These are phyloP conservation scores for Phytopythium ostracodes DNA, from an alignment of 352 stramenopile genomes.

Conservation along the genomic window DNA sequence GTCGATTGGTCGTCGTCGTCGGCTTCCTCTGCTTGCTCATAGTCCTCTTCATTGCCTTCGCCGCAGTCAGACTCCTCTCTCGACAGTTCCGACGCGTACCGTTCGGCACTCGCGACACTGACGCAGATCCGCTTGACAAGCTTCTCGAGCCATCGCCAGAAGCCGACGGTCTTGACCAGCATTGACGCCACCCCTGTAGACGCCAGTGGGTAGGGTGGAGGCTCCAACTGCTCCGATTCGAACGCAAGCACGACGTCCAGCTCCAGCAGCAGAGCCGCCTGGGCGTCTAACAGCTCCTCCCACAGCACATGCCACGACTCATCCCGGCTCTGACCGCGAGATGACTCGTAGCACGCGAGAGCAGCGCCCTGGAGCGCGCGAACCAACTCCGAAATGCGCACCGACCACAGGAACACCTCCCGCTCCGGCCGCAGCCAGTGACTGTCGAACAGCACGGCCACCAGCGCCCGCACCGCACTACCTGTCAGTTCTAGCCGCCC, in stretches of 20 bases:
- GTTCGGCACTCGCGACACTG: slow-evolving; percentile 9
- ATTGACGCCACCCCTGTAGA: slow-evolving; percentile 18
- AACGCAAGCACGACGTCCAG: slow-evolving; percentile 34
- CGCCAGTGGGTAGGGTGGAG: not conserved
- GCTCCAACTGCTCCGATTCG: slow-evolving; percentile 6
- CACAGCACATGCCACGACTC: slow-evolving; percentile 8
- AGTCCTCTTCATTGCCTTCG: not conserved
- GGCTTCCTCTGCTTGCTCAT: not conserved
- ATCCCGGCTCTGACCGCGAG: not conserved
- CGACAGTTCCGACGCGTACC: not conserved
- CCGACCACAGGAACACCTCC: slow-evolving; percentile 7
- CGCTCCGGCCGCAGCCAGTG: slow-evolving; percentile 16
- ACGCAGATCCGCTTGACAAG: slow-evolving; percentile 47
- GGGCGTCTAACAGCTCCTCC: slow-evolving; percentile 44
- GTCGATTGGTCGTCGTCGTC: slow-evolving; percentile 6
- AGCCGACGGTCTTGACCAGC: slow-evolving; percentile 14
- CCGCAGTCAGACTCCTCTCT: not conserved
- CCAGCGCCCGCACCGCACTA: slow-evolving; percentile 14
- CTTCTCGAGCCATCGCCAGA: slow-evolving; percentile 27
- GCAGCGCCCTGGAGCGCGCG: slow-evolving; percentile 14
- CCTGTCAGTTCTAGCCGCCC: slow-evolving; percentile 12
- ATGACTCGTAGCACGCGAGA: not conserved
- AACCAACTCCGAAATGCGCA: slow-evolving; percentile 13
- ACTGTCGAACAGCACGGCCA: slow-evolving; percentile 23
- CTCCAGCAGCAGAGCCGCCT: slow-evolving; percentile 44